phyloP scores from a whole-genome alignment of 1,139 yeast genomes.

The Hemisphaericaspora xylanilytica region DNA sequence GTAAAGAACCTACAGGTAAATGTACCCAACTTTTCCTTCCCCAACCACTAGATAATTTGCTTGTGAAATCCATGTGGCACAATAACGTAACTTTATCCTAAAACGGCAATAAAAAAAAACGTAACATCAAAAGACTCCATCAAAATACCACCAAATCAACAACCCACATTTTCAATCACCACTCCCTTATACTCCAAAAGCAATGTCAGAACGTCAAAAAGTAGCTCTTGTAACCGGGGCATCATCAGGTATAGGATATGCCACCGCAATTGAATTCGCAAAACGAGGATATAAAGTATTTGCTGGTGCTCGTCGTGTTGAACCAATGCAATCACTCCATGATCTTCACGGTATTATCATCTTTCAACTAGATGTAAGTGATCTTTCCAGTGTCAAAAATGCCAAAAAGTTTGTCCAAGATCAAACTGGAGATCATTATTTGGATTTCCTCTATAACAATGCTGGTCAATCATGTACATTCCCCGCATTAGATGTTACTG shows the following conservation, averaged over 20 bases:
- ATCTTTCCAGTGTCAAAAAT: constrained; percentile 45
- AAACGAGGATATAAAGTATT: constrained; percentile 58
- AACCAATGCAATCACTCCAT: constrained; percentile 55
- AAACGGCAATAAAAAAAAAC: too few relatives aligned
- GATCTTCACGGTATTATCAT: constrained; percentile 31
- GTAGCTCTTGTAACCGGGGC: constrained; percentile 73
- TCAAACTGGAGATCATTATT: constrained; percentile 39
- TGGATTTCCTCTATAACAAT: constrained; percentile 53
- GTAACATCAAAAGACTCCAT: too few relatives aligned
- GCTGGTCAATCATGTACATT: constrained; percentile 62
- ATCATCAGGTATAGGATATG: constrained; percentile 77
- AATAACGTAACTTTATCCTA: too few relatives aligned
- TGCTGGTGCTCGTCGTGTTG: constrained; percentile 66
- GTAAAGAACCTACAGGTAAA: too few relatives aligned
- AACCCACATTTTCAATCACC: not conserved
- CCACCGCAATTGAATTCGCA: constrained; percentile 64
- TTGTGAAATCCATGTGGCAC: too few relatives aligned
- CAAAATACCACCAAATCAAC: not conserved
- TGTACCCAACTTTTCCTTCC: too few relatives aligned
- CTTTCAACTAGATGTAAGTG: constrained; percentile 43
- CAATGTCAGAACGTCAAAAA: constrained; percentile 24
- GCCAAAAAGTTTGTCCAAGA: constrained; percentile 40
- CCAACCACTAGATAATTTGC: too few relatives aligned
- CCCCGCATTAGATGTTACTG: constrained; percentile 67
- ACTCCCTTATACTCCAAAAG: not conserved